Evolutionary conservation across 2,329 filamentous ascomycete species (phyloP).

Genomic region (Claviceps sp.): DNA sequence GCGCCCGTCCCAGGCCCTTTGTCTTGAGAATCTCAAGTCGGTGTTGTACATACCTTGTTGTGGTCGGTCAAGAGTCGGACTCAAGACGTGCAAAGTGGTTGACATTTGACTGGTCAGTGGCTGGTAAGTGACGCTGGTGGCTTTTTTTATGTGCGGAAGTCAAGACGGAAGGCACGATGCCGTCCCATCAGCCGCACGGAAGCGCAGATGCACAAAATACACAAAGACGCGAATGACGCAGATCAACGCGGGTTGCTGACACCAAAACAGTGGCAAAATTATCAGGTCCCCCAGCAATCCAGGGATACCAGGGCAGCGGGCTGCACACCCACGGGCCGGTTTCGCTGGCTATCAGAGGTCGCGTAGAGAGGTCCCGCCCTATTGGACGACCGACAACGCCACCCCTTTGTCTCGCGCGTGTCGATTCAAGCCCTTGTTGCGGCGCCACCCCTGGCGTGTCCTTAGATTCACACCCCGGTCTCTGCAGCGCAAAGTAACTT

Average conservation of each 20-base stretch:
- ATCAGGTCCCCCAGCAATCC: neutral
- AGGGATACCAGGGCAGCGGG: neutral
- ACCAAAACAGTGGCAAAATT: neutral
- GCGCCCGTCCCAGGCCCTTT: no score
- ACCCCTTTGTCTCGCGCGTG: no score
- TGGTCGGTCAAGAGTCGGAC: no score
- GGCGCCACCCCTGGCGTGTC: neutral
- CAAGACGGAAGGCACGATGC: no score
- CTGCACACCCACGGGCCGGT: constrained; percentile 11
- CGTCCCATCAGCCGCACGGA: neutral
- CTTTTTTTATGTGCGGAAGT: no score
- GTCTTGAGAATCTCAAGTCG: no score
- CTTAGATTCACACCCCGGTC: neutral
- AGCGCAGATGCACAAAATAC: neutral
- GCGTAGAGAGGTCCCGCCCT: constrained; percentile 3
- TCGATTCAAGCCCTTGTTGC: neutral
- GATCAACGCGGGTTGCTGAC: neutral
- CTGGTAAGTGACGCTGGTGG: no score
- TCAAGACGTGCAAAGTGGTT: no score
- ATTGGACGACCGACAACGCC: neutral
- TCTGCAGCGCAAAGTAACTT: neutral
- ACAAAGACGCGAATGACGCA: neutral
- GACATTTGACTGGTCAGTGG: no score
- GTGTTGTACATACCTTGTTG: no score
- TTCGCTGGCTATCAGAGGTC: constrained; percentile 8